Evolutionary conservation across 1,284 basidiomycete genomes (phyloP), one percentile per base, ranked within the genome.

Genomic region (Neonothopanus nambi): DNA sequence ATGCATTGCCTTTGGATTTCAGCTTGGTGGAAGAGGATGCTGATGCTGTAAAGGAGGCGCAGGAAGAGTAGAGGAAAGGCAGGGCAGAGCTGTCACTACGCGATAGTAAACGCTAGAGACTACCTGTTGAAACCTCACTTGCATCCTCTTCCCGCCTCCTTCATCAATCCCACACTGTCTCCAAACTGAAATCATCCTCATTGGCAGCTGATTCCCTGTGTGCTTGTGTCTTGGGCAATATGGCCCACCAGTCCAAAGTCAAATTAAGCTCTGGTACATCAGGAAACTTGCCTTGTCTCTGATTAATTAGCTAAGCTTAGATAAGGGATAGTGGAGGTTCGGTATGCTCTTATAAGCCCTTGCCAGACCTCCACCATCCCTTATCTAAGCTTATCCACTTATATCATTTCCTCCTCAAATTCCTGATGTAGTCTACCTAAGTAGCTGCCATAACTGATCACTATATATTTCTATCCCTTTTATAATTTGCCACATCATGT

Each of bases 1-100:
- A 91, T 69, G 93, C 83, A 0, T 70, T 97, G 6, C 87, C 86
- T 1, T 80, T 82, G 52, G 71, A 74, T 4, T 68, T 93, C 26
- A 71, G 65, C 18, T 77, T 93, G 5, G 66, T 84, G 2, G 78
- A 77, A 38, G 85, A 88, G 30, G 83, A 85, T 54, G 80, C 80
- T 12, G 71, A 73, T 41, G 71, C 76, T 11, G 75, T 71, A 50
- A 70, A 76, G 37, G 78, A 78, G 54, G 91, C 88, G 12, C 83
- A 78, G 56, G 73, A 78, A 49, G 77, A 83, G 60, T 90, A 87
- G 84, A 69, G 70, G 48, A 76, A 66, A 60, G 83, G 71, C 5
- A 74, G 74, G 56, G 70, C 66, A 41, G 80, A 80, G 36, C 59
- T 75, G 9, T 69, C 69, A 36, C 65, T 67, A 20, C 70, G 67